Percentiles rank a stretch among this genome's conserved stretches.
Conservation (phyloP, 2,329 filamentous ascomycete genomes). For the Aureobasidium subglaciale region DNA sequence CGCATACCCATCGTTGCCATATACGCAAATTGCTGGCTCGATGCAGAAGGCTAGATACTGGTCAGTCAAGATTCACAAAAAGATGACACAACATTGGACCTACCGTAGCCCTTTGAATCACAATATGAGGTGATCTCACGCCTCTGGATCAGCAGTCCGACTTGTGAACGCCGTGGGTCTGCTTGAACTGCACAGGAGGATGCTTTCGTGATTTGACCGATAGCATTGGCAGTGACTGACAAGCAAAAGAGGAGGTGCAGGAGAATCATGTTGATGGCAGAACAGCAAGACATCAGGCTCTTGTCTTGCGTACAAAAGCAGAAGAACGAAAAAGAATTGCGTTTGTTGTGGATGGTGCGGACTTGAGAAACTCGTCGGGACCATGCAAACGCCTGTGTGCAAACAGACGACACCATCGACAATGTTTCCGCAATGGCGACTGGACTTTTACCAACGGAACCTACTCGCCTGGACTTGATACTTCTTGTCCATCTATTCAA, state of each 20-base stretch:
- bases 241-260: neutral
- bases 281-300: neutral
- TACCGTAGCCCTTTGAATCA: neutral
- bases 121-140: neutral
- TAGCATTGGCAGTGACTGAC: neutral
- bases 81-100: neutral
- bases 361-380: neutral
- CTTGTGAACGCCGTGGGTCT: neutral
- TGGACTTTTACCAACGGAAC: neutral
- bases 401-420: neutral
- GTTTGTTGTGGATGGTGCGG: neutral
- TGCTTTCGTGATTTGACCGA: neutral
- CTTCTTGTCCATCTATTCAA: neutral
- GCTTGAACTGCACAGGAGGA: neutral
- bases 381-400: neutral
- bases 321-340: neutral
- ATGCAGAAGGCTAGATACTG: neutral
- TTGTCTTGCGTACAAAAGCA: neutral
- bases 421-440: neutral
- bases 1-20: neutral
- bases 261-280: neutral
- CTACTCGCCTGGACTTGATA: neutral
- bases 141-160: neutral
- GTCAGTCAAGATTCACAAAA: neutral
- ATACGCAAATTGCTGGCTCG: neutral